phyloP scores from a whole-genome alignment of 1,284 basidiomycete genomes.

The Cryptococcus floricola region DNA sequence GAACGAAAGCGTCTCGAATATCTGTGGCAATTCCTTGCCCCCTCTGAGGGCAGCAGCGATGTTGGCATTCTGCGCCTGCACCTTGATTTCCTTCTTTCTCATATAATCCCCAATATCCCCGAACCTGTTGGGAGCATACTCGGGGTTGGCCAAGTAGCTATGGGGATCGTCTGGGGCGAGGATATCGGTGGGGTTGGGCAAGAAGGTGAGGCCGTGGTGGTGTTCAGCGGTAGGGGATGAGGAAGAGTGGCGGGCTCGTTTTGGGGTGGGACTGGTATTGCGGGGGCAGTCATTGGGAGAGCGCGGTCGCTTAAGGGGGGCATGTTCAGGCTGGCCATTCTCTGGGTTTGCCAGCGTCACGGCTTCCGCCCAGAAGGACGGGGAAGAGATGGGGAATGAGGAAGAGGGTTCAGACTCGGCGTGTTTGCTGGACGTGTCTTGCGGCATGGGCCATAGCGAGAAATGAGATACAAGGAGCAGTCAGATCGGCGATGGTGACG shows the following conservation, averaged over 20 bases:
- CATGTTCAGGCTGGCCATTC: not conserved
- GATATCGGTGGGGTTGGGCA: slow-evolving; percentile 27
- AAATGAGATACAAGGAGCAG: not conserved
- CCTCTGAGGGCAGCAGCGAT: slow-evolving; percentile 49
- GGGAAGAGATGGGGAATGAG: slow-evolving; percentile 34
- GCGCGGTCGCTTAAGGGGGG: not conserved
- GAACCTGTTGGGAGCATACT: slow-evolving; percentile 75
- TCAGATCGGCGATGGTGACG: not conserved
- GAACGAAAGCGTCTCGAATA: slow-evolving; percentile 70
- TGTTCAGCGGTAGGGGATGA: slow-evolving; percentile 4
- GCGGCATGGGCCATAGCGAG: not conserved
- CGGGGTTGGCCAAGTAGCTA: slow-evolving; percentile 37
- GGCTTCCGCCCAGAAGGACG: slow-evolving; percentile 36
- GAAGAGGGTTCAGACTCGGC: slow-evolving; percentile 5
- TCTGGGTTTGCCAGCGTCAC: slow-evolving; percentile 9
- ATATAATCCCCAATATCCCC: slow-evolving; percentile 84
- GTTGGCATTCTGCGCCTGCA: slow-evolving; percentile 76
- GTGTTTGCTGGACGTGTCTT: not conserved
- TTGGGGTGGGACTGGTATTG: slow-evolving; percentile 1
- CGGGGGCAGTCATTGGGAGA: not conserved
- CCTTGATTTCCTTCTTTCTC: slow-evolving; percentile 80
- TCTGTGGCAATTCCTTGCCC: slow-evolving; percentile 48
- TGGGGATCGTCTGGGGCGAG: slow-evolving; percentile 23
- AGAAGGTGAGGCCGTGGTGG: slow-evolving; percentile 25
- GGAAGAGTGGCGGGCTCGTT: slow-evolving; percentile 6